A percentile compares a stretch with the other conserved stretches of the same genome.
These are phyloP conservation scores for Kewa caespitosa DNA, from an alignment of 179 eudicot genomes.

Conservation along the genomic window DNA sequence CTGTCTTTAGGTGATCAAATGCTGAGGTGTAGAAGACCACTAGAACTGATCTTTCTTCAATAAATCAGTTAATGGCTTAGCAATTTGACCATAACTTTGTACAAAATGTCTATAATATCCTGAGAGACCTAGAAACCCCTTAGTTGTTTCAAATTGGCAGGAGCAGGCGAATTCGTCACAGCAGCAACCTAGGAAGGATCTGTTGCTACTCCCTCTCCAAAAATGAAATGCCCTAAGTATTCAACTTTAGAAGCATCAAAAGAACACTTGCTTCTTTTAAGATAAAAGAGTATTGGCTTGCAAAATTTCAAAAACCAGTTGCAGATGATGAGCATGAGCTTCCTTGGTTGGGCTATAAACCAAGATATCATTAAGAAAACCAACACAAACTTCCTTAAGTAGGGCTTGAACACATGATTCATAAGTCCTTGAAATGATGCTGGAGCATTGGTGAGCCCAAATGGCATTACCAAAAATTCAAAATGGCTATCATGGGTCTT, in stretches of 20 bases:
- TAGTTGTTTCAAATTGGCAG: not conserved
- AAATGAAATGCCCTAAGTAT: not conserved
- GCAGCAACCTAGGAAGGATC: not conserved
- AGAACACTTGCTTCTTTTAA: not conserved
- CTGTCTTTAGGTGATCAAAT: not conserved
- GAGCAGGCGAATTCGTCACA: not conserved
- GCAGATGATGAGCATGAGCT: not conserved
- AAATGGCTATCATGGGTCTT: not conserved
- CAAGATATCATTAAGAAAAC: conserved; percentile 6
- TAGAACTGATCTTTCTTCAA: not conserved
- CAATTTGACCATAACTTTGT: not conserved
- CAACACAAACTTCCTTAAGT: not conserved
- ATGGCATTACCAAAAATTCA: not conserved
- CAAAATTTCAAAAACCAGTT: not conserved
- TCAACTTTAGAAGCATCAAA: not conserved
- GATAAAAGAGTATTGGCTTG: not conserved
- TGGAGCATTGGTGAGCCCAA: not conserved
- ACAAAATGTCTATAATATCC: not conserved
- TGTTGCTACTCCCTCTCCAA: not conserved
- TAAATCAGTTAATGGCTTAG: not conserved
- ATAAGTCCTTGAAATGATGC: not conserved
- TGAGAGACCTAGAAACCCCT: not conserved
- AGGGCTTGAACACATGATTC: not conserved
- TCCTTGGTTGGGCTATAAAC: not conserved
- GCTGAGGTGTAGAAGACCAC: not conserved